Evolutionary conservation across 2,329 filamentous ascomycete genomes (phyloP).

Genomic region (Hortaea sp.): DNA sequence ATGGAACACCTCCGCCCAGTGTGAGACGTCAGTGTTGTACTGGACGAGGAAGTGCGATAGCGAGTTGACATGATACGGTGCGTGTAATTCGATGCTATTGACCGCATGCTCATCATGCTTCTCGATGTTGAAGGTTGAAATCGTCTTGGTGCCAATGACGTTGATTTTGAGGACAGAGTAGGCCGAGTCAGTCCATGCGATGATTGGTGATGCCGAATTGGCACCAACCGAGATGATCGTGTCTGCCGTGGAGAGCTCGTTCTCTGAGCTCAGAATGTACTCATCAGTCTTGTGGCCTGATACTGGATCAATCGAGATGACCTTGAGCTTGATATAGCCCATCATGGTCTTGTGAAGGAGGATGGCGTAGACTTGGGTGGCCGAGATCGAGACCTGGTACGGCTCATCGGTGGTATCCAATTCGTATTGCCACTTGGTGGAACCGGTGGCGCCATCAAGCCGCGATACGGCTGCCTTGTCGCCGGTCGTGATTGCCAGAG

Average conservation of each 20-base stretch:
- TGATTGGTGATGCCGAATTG: constrained; percentile 63
- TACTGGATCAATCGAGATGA: constrained; percentile 61
- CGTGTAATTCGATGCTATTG: constrained; percentile 56
- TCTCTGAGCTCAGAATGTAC: constrained; percentile 61
- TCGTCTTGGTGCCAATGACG: constrained; percentile 46
- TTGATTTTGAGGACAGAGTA: constrained; percentile 59
- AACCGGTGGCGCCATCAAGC: constrained; percentile 62
- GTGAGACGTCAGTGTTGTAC: constrained; percentile 56
- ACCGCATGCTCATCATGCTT: constrained; percentile 25
- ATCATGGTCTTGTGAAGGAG: constrained; percentile 57
- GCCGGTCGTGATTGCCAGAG: constrained; percentile 56
- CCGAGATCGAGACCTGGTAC: constrained; percentile 64
- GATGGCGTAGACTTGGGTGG: constrained; percentile 62
- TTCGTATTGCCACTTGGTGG: constrained; percentile 67
- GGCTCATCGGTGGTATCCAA: constrained; percentile 56
- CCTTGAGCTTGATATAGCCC: constrained; percentile 65
- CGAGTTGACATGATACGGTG: constrained; percentile 60
- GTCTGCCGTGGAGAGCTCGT: constrained; percentile 54
- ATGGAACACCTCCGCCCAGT: constrained; percentile 80
- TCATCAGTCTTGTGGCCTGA: constrained; percentile 66
- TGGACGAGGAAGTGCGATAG: constrained; percentile 79
- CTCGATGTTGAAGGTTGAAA: constrained; percentile 35
- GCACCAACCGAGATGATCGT: constrained; percentile 66
- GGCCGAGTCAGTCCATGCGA: constrained; percentile 62
- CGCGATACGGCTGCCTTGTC: constrained; percentile 54